phyloP scores from a whole-genome alignment of 371 early-diverging fungal species.

The Mortierella sp. region DNA sequence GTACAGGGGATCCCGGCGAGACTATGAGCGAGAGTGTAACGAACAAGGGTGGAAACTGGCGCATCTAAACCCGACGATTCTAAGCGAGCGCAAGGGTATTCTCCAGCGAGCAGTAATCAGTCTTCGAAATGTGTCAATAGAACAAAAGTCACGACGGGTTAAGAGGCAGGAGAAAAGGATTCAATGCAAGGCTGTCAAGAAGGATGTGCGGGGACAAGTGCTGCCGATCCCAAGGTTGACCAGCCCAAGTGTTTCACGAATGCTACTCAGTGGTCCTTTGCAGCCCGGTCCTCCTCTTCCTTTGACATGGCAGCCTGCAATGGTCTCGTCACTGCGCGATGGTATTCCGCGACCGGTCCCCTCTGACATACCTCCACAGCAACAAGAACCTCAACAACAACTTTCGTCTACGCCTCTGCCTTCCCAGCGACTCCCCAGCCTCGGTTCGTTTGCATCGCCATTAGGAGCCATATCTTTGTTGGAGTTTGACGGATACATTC shows the following conservation, averaged over 20 bases:
- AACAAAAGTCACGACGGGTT: constrained; percentile 39
- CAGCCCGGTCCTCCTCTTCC: neutral
- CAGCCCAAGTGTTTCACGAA: neutral
- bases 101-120: constrained; percentile 43
- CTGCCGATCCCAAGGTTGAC: neutral
- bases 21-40: constrained; percentile 51
- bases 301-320: constrained; percentile 18
- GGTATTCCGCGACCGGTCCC: neutral
- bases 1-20: constrained; percentile 39
- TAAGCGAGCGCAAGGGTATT: constrained; percentile 34
- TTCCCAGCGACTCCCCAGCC: constrained; percentile 14
- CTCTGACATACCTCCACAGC: neutral
- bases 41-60: constrained; percentile 51
- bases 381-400: neutral
- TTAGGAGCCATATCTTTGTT: neutral
- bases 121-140: constrained; percentile 31
- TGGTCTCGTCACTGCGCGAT: constrained; percentile 13
- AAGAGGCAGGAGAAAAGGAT: constrained; percentile 29
- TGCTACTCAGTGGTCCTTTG: neutral
- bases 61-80: constrained; percentile 24
- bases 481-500: constrained; percentile 39
- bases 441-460: constrained; percentile 6
- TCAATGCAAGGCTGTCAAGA: neutral
- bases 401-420: neutral
- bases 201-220: neutral